Evolutionary conservation across 2,329 filamentous ascomycete species (phyloP).

Genomic region (Botrytis paeoniae): DNA sequence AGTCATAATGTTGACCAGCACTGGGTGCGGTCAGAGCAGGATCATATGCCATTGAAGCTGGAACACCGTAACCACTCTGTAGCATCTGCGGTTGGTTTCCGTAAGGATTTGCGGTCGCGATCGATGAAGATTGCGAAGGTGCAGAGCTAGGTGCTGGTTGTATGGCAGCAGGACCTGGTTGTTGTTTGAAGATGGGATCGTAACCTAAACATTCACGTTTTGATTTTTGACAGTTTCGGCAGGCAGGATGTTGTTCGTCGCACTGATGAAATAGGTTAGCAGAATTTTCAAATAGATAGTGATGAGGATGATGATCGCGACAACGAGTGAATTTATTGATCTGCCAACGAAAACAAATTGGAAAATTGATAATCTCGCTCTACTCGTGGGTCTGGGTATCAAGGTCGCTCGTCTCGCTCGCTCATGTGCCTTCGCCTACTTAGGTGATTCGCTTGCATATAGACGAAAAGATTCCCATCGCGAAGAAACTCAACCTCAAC

Average conservation of each 20-base stretch:
- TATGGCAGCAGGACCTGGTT: conserved; percentile 64
- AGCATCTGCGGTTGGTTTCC: conserved; percentile 47
- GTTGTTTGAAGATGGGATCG: conserved; percentile 80
- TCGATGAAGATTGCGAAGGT: conserved; percentile 30
- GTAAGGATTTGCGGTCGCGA: conserved; percentile 44
- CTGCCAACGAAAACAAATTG: conserved; percentile 8
- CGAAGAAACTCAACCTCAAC: conserved; percentile 32
- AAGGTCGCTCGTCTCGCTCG: conserved; percentile 25
- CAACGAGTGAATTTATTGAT: conserved; percentile 8
- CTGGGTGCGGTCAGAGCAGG: conserved; percentile 41
- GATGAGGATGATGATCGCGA: conserved; percentile 13
- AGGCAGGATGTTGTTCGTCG: conserved; percentile 91
- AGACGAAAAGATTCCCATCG: conserved; percentile 38
- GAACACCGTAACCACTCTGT: conserved; percentile 32
- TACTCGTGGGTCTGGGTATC: conserved; percentile 20
- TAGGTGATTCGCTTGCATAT: conserved; percentile 40
- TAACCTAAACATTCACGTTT: conserved; percentile 85
- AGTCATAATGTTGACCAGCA: conserved; percentile 52
- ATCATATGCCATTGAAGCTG: conserved; percentile 9
- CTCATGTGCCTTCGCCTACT: conserved; percentile 40
- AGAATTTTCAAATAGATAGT: conserved; percentile 16
- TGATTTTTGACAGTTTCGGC: conserved; percentile 85
- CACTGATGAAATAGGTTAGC: conserved; percentile 57
- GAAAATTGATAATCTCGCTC: conserved; percentile 20
- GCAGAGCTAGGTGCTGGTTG: conserved; percentile 61